Conservation (phyloP, 345 rosid species). For the Microcos paniculata region DNA sequence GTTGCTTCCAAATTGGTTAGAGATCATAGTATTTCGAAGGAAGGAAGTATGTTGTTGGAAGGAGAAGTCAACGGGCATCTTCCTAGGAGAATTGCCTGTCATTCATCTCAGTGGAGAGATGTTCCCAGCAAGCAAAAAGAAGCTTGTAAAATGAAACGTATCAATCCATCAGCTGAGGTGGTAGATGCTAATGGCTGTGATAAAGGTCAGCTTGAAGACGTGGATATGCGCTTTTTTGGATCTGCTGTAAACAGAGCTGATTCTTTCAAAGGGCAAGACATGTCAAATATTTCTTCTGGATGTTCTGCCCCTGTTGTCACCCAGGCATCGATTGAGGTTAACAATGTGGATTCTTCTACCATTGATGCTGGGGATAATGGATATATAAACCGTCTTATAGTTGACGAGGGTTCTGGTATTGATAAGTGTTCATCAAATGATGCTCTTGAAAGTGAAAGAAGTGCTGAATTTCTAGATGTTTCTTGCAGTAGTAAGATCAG, state of each 20-base stretch:
- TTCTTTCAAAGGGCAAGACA: conserved; percentile 32
- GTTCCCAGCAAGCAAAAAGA: conserved; percentile 37
- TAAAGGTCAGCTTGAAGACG: conserved; percentile 23
- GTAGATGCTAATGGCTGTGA: conserved; percentile 21
- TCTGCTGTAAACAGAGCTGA: conserved; percentile 23
- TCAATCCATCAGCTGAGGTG: conserved; percentile 17
- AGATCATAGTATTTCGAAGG: conserved; percentile 20
- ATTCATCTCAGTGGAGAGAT: conserved; percentile 44
- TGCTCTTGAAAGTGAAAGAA: conserved; percentile 47
- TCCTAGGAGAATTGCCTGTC: conserved; percentile 18
- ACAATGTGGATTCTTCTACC: conserved; percentile 31
- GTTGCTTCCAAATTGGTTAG: conserved; percentile 28
- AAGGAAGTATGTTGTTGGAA: conserved; percentile 18
- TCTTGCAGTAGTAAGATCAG: conserved; percentile 20
- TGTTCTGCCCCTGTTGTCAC: conserved; percentile 43
- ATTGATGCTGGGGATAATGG: conserved; percentile 28
- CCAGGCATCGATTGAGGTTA: conserved; percentile 36
- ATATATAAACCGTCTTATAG: conserved; percentile 24
- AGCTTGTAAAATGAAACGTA: conserved; percentile 15
- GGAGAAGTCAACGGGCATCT: conserved; percentile 12
- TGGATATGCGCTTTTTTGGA: conserved; percentile 20
- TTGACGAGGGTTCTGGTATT: conserved; percentile 50
- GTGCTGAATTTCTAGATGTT: conserved; percentile 28
- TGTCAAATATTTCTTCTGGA: conserved; percentile 47
- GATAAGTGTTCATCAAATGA: conserved; percentile 52